Base-by-base conservation (phyloP, 2,329 filamentous ascomycete genomes). In the Akanthomyces muscarius region DNA sequence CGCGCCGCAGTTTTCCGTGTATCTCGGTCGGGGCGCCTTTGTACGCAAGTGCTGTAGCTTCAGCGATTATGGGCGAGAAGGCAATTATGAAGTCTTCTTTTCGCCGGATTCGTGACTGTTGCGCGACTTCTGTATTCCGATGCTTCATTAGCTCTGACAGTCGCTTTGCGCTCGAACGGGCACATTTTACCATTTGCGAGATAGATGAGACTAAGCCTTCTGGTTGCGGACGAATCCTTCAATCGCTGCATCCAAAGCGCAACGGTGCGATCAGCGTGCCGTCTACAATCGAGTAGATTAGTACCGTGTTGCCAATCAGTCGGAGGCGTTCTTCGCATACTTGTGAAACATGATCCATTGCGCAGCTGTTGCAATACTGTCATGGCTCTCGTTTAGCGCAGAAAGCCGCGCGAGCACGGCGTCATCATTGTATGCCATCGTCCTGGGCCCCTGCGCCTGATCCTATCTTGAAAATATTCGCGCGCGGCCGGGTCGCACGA, bases 271-370 rank as follows among this genome's bases (percentile, higher is more conserved):
- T 97, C 91, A 61, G 96, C 94, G 77, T 97, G 91, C 74, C 95
- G 88, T 75, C 94, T 97, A 61, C 44, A 25, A 23, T 42, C 65
- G 7, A 13, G 18, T 16, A 10, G 23, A 41, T 66, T 57, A 66
- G 65, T 62, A 55, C 14, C 21, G 16, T 4, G 13, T 52, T 57
- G 65, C 21, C 28, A 65, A 64, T 62, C 21, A 63, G 36, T 59
- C 21, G 33, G 28, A 7, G n/a, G 45, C 33, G 45, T 21, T 28
- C 8, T 64, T 75, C 66, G 30, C 59, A 41, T 87, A 96, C 92
- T 92, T 89, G 78, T 99, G 94, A 75, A 99, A 99, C 89, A 99
- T 96, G 66, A 99, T 95, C 96, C 96, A 99, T 87, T 98, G 94
- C 63, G 95, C 92, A 66, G 96, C 93, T 42, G 91, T 94, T 65